Evolutionary conservation across 2,329 filamentous ascomycete genomes (phyloP), one percentile per base, ranked within the genome.

Genomic region (Clarireedia paspali): DNA sequence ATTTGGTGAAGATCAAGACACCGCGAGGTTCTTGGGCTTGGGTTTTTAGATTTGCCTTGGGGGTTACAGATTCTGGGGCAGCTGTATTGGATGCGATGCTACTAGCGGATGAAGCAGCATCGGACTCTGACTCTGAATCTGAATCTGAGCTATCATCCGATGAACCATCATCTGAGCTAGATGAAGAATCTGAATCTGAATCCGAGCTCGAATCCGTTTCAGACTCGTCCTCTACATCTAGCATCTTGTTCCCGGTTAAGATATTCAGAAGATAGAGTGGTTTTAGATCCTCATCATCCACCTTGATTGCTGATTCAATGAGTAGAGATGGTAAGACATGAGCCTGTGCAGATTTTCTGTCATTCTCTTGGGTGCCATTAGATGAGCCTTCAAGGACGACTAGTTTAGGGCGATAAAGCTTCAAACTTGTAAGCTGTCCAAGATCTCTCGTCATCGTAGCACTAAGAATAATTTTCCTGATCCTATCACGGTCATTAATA

Each of bases 401-500:
- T 47, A 96, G 74, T 57, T 81, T 87, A 3, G 94, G 92, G 52
- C 88, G 78, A 27, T 78, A 76, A 30, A 97, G 75, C 58, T 81
- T 86, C 39, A 97, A 71, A 0, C 83, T 85, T 55, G 82, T 86
- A 20, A 97, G 74, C 58, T 94, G 85, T 38, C 87, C 88, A 48
- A 96, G 75, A 66, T 97, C 91, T 56, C 84, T 81, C 1, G 91
- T 95, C 83, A 97, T 90, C 0, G 92, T 96, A 5, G 92, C 94
- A 69, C 90, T 96, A 3, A 96, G 78, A 52, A 97, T 80, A 17
- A 96, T 78, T 71, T 96, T 97, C 50, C 85, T 83, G 3, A 94
- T 76, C n/a, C 55, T 44, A 17, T 53, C 55, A 12, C 30, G 50
- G 24, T 44, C 44, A 6, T 26, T 44, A 23, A 38, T 24, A 14